These are phyloP conservation scores for Pythium chondricola DNA, from an alignment of 352 stramenopile species.

Conservation along the genomic window DNA sequence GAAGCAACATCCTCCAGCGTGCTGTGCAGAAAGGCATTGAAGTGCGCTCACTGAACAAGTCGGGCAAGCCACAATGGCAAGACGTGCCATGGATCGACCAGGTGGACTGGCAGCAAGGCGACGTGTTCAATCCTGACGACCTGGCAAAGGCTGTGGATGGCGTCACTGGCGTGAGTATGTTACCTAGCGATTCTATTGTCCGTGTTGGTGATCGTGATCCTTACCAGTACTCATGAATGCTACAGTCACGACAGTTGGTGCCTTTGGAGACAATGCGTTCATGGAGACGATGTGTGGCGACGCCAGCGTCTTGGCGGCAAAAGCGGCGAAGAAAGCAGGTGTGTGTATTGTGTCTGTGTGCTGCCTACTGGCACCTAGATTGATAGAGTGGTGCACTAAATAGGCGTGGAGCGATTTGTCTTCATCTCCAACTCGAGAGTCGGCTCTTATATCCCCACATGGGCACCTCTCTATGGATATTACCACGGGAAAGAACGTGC, in stretches of 20 bases:
- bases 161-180: constrained; percentile 77
- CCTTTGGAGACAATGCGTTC: constrained; percentile 82
- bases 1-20: constrained; percentile 86
- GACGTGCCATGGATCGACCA: constrained; percentile 76
- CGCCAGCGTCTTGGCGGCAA: constrained; percentile 70
- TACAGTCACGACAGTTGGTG: constrained; percentile 81
- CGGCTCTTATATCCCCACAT: constrained; percentile 60
- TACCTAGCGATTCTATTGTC: too few relatives aligned
- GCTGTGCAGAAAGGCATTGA: constrained; percentile 83
- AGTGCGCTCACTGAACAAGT: constrained; percentile 82
- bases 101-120: constrained; percentile 84
- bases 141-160: constrained; percentile 62
- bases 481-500: constrained; percentile 88
- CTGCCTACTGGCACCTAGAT: background rate
- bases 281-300: constrained; percentile 90
- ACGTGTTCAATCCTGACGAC: constrained; percentile 72
- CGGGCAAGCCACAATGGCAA: constrained; percentile 74
- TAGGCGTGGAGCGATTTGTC: constrained; percentile 73
- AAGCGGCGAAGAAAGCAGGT: constrained; percentile 67
- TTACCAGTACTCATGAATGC: too few relatives aligned
- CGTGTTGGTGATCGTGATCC: too few relatives aligned
- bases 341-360: background rate
- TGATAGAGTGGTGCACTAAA: background rate
- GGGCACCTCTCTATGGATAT: constrained; percentile 81
- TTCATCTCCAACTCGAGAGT: constrained; percentile 92